phyloP scores from a whole-genome alignment of 129 eudicot genomes.

The Scalesia atractyloides region DNA sequence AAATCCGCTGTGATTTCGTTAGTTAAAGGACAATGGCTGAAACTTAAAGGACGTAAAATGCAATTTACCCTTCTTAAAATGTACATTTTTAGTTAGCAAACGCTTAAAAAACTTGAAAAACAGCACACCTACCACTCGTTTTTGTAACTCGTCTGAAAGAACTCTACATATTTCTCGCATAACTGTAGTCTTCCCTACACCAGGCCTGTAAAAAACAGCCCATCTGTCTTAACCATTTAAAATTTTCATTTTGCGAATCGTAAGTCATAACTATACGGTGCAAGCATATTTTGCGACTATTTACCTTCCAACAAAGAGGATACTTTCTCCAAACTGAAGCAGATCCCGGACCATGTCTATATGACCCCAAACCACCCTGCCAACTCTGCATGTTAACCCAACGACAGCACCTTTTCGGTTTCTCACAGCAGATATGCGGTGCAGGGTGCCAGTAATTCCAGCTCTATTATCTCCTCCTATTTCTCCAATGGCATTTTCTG shows the following conservation, averaged over 20 bases:
- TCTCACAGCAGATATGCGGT: conserved; percentile 82
- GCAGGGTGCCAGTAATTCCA: conserved; percentile 78
- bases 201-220: conserved; percentile 54
- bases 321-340: conserved; percentile 75
- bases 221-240: neutral
- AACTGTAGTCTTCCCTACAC: conserved; percentile 82
- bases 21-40: no score
- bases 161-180: conserved; percentile 75
- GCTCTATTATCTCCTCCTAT: conserved; percentile 80
- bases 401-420: conserved; percentile 56
- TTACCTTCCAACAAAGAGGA: conserved; percentile 85
- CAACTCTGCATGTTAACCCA: conserved; percentile 84
- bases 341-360: conserved; percentile 72
- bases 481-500: conserved; percentile 73
- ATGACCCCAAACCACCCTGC: conserved; percentile 62
- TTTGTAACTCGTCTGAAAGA: conserved; percentile 69
- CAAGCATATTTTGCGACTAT: conserved; percentile 12
- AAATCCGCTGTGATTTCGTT: no score
- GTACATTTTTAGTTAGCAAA: neutral
- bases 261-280: conserved; percentile 3
- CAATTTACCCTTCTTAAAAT: no score
- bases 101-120: conserved; percentile 16
- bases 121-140: conserved; percentile 65
- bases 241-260: neutral
- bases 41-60: no score